Percentiles rank a stretch among this genome's conserved stretches.
phyloP scores from a whole-genome alignment of 2,329 filamentous ascomycete genomes.

The Ophiostoma ulmi region DNA sequence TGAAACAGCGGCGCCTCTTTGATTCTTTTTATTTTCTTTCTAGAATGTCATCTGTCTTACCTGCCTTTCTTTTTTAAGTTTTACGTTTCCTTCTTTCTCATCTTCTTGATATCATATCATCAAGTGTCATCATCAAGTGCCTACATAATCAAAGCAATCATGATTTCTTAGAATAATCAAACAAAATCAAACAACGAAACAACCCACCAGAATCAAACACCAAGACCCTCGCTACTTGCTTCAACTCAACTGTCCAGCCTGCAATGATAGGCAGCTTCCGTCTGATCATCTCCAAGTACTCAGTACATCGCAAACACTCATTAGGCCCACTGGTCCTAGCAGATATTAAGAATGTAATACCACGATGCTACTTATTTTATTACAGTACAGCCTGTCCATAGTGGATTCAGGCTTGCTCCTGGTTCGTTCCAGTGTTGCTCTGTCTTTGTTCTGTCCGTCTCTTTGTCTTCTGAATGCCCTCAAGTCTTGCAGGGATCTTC shows the following conservation, averaged over 20 bases:
- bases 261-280: slow-evolving; percentile 2
- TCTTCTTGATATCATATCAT: neutral
- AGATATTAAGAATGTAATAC: too few relatives aligned
- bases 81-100: neutral
- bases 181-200: neutral
- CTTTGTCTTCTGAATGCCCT: neutral
- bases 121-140: neutral
- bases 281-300: slow-evolving; percentile 4
- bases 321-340: neutral
- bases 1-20: slow-evolving; percentile 4
- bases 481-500: neutral
- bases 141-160: neutral
- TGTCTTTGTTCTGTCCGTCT: neutral
- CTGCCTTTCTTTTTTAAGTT: neutral
- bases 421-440: neutral
- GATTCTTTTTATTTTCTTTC: neutral
- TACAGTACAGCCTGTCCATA: neutral
- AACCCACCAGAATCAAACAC: neutral
- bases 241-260: neutral
- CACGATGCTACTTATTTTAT: neutral
- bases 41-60: neutral
- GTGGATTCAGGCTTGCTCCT: neutral
- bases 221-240: neutral
- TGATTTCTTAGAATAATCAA: neutral
- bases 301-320: slow-evolving; percentile 1